Base-by-base conservation (phyloP, 345 rosid genomes). In the Bretschneidera sinensis region DNA sequence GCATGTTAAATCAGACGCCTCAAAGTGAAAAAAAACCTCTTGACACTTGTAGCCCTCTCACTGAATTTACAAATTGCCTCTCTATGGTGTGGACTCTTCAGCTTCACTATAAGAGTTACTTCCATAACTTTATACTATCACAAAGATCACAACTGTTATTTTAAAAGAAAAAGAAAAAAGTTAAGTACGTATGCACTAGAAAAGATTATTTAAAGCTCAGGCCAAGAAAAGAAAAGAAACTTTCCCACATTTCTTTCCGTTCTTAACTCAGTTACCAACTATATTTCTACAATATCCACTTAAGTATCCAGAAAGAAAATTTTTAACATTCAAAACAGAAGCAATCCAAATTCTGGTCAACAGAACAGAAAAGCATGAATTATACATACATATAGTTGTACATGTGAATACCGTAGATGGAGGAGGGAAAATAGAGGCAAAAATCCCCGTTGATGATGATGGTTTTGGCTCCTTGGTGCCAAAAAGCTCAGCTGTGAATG, bases 371-470 rank as follows among this genome's bases (percentile, higher is more conserved):
- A 21, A 51, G 1, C 55, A 23, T 14, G 47, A 4, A 34, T n/a
- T 4, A 56, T 56, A n/a, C n/a, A n/a, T n/a, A n/a, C n/a, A n/a
- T n/a, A n/a, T n/a, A n/a, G n/a, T n/a, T n/a, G n/a, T n/a, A n/a
- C n/a, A 17, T 31, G 34, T 49, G 17, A 24, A 64, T 78, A 85
- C 95, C 79, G 69, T 66, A 5, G 83, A 68, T 21, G 85, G 84
- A 53, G 78, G 85, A 57, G 89, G 73, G 55, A 88, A 84, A 54
- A 91, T 84, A 45, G 96, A 83, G 45, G 77, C 76, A 48, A 88
- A 80, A 53, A 61, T 75, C 53, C 89, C 79, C n/a, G 83, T 48
- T 17, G 89, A 74, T 10, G 89, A 57, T 15, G 75, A 21, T 5
- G 86, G 71, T 21, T 79, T 66, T 24, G 80, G 61, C 56, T 86